Base-by-base conservation (phyloP, 306 rosid species). In the Echinosophora koreensis region DNA sequence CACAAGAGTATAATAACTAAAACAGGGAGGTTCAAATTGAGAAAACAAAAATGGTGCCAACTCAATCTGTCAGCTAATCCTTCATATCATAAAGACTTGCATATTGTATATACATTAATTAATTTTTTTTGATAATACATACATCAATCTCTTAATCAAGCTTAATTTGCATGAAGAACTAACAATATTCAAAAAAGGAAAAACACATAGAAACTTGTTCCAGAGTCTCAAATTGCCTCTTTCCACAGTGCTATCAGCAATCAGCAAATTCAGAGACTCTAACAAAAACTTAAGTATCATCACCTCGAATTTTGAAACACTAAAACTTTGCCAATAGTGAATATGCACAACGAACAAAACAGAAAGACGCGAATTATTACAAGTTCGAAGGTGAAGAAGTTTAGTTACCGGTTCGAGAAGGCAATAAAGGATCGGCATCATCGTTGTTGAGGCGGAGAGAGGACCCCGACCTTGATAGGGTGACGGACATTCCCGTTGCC, bases 401-500 rank as follows among this genome's bases (percentile, higher is more conserved):
- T 16, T 17, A 37, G 81, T 74, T 70, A 90, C 96, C 77, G 18
- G 42, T 76, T 50, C 87, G 81, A 67, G 88, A 84, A 75, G 74
- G 88, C 34, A 82, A 62, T 5, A 88, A 71, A 67, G 87, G 76
- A 34, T 82, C 88, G 35, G 71, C 84, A 15, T 81, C 92, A 16
- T 55, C 77, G 73, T 13, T 71, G 64, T 57, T 69, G 41, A 76
- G 80, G 73, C 76, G 82, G 76, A 65, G 55, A 77, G 90, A 80
- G 69, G 94, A 70, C 0, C 82, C 63, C 14, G 90, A 76, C 75
- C 79, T 79, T 27, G 91, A 80, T 71, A 81, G 67, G 66, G 82
- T 47, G 68, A 83, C 76, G 42, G 95, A 81, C 87, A 88, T 84
- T 66, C 80, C 93, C 78, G 52, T 62, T 4, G 8, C 74, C 57